Evolutionary conservation across 768 basidiomycete genomes (phyloP).

Genomic region (Mrakia hoshinonis): DNA sequence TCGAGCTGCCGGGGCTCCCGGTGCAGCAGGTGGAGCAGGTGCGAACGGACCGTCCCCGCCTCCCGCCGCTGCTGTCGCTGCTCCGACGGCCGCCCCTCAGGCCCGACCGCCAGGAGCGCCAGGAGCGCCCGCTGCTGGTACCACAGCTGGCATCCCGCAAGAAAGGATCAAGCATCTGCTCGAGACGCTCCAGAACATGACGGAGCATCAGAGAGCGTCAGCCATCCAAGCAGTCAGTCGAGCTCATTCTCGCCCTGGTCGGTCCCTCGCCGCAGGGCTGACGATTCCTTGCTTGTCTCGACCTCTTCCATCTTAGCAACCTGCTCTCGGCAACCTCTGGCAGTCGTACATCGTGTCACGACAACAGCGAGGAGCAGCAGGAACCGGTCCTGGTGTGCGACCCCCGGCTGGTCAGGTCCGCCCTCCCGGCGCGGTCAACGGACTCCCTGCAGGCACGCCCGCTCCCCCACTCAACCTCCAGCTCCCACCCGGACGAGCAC

Average conservation of each 20-base stretch:
- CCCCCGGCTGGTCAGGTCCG: background rate
- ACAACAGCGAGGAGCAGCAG: background rate
- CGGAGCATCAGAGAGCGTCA: background rate
- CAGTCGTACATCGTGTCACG: background rate
- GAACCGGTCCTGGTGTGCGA: background rate
- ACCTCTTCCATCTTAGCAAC: background rate
- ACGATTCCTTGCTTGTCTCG: background rate
- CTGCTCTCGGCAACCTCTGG: constrained; percentile 8
- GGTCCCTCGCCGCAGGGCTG: background rate
- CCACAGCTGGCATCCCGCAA: background rate
- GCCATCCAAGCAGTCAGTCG: background rate
- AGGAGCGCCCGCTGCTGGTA: background rate
- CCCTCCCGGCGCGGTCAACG: background rate
- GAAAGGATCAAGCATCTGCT: constrained; percentile 3
- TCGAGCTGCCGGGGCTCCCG: background rate
- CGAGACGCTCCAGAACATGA: background rate
- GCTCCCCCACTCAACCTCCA: constrained; percentile 22
- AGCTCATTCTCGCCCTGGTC: background rate
- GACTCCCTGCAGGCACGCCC: background rate
- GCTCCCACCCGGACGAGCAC: constrained; percentile 17
- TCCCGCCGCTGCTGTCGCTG: background rate
- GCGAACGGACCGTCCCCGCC: background rate
- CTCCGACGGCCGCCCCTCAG: background rate
- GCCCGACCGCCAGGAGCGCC: constrained; percentile 3
- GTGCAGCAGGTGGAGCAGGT: background rate